Conservation (phyloP, 495 filamentous ascomycete species). For the Penicillium maclennaniae region DNA sequence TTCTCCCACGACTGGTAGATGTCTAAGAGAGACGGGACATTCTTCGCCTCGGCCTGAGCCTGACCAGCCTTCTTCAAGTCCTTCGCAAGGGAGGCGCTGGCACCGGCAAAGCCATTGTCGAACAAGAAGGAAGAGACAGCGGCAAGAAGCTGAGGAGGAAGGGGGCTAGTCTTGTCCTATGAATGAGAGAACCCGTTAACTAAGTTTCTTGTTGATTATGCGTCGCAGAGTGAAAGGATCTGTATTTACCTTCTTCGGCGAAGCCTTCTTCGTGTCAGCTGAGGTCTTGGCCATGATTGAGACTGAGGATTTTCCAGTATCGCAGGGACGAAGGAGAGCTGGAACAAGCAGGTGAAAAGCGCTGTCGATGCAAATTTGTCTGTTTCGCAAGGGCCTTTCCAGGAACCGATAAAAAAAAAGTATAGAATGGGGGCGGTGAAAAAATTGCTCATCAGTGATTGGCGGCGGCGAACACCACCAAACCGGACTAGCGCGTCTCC, state of each 20-base stretch:
- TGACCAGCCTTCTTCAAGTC: conserved; percentile 38
- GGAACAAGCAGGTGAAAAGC: not conserved
- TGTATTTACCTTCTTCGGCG: conserved; percentile 35
- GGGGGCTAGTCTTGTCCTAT: conserved; percentile 18
- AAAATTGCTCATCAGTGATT: not conserved
- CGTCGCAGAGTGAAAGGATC: not conserved
- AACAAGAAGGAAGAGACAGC: conserved; percentile 65
- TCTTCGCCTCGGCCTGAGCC: conserved; percentile 28
- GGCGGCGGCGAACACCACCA: not conserved
- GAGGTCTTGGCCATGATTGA: conserved; percentile 35
- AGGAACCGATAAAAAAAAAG: conserved; percentile 31
- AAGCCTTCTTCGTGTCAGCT: conserved; percentile 24
- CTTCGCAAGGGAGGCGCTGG: conserved; percentile 56
- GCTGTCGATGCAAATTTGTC: conserved; percentile 1
- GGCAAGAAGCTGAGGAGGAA: conserved; percentile 55
- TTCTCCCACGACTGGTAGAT: conserved; percentile 48
- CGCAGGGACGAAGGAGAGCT: not conserved
- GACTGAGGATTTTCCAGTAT: not conserved
- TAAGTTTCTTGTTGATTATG: not conserved
- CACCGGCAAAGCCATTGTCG: conserved; percentile 57
- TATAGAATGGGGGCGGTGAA: conserved; percentile 26
- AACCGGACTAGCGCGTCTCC: not conserved
- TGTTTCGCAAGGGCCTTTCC: conserved; percentile 10
- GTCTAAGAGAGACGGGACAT: conserved; percentile 42
- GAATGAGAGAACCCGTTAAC: conserved; percentile 9